Evolutionary conservation across 345 rosid species (phyloP).

Genomic region (Populus davidiana): DNA sequence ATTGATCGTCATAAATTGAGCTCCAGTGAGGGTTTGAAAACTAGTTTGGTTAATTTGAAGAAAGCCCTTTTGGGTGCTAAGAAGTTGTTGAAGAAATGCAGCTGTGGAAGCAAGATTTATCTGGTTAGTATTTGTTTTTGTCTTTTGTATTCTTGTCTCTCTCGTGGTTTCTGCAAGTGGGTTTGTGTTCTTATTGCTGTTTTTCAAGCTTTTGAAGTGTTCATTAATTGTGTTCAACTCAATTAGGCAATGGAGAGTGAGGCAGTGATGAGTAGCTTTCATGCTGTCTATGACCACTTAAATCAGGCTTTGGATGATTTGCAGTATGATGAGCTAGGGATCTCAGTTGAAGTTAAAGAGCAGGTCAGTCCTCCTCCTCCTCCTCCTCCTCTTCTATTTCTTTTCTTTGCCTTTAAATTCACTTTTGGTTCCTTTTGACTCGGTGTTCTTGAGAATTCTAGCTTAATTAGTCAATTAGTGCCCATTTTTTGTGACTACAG

Average conservation of each 20-base stretch:
- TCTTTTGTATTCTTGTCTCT: neutral
- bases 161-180: neutral
- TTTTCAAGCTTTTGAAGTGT: neutral
- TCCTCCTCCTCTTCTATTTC: neutral
- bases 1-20: neutral
- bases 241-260: conserved; percentile 63
- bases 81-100: conserved; percentile 53
- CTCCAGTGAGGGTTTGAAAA: conserved; percentile 15
- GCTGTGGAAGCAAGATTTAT: conserved; percentile 60
- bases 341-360: conserved; percentile 58
- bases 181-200: neutral
- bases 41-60: conserved; percentile 34
- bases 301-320: conserved; percentile 46
- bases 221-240: neutral
- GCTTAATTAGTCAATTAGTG: neutral
- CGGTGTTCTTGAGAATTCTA: neutral
- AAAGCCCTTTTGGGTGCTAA: conserved; percentile 43
- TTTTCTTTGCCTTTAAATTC: neutral
- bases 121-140: conserved; percentile 29
- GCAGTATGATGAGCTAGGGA: conserved; percentile 44
- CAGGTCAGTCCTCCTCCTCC: conserved; percentile 33
- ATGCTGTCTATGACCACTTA: conserved; percentile 45
- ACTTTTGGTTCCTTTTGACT: neutral
- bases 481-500: conserved; percentile 6
- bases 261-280: conserved; percentile 52